phyloP scores from a whole-genome alignment of 1,284 basidiomycete species.

The Cutaneotrichosporon cavernicola region DNA sequence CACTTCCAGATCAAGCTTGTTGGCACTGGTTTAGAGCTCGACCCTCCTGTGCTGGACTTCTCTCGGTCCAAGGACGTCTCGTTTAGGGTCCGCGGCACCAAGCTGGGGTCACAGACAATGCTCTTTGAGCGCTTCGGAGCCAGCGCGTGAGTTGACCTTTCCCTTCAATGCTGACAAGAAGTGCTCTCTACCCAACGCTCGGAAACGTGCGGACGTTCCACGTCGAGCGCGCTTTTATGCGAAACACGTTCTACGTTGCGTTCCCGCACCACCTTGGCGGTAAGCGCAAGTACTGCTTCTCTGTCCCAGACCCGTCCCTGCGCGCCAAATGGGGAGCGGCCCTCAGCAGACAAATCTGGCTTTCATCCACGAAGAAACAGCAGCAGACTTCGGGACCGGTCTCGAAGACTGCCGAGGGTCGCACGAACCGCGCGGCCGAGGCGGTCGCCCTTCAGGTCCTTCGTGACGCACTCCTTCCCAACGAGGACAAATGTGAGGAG shows the following conservation, averaged over 20 bases:
- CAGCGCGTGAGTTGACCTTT: conserved; percentile 60
- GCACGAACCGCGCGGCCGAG: conserved; percentile 62
- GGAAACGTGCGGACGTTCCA: conserved; percentile 71
- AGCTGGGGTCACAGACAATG: conserved; percentile 76
- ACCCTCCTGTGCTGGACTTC: conserved; percentile 77
- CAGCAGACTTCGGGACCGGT: conserved; percentile 11
- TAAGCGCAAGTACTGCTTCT: conserved; percentile 88
- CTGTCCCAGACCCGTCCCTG: conserved; percentile 71
- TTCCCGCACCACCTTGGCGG: conserved; percentile 69
- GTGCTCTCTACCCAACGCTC: conserved; percentile 70
- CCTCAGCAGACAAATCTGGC: conserved; percentile 67
- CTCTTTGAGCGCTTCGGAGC: conserved; percentile 74
- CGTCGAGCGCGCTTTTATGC: conserved; percentile 89
- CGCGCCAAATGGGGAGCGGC: conserved; percentile 71
- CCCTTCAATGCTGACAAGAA: conserved; percentile 17
- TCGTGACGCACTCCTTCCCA: conserved; percentile 70
- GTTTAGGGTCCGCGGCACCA: conserved; percentile 78
- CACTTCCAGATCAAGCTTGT: conserved; percentile 74
- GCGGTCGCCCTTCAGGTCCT: conserved; percentile 73
- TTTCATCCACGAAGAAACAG: conserved; percentile 66
- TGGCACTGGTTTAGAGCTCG: conserved; percentile 80
- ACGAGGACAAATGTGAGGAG: conserved; percentile 12
- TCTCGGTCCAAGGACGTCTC: conserved; percentile 70
- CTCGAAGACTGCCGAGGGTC: conserved; percentile 15
- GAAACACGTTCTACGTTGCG: conserved; percentile 84